phyloP scores from a whole-genome alignment of 106 monocot species.

The Narthecium ossifragum region DNA sequence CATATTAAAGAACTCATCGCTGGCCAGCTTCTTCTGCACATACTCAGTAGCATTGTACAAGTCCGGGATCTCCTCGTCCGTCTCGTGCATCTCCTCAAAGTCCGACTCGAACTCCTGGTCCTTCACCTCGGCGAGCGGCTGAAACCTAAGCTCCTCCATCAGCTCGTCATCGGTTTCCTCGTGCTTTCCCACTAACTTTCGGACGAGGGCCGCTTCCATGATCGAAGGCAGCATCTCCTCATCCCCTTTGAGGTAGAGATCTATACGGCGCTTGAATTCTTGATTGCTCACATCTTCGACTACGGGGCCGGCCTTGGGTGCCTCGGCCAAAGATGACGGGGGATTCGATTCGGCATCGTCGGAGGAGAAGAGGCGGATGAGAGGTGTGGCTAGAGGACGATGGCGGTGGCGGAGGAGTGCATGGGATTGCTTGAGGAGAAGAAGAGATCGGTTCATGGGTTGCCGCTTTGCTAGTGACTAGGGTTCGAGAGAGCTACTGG shows the following conservation, averaged over 20 bases:
- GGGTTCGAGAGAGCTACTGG: too few species aligned
- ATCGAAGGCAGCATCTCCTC: slow-evolving; percentile 38
- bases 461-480: too few species aligned
- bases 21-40: slow-evolving; percentile 56
- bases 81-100: slow-evolving; percentile 71
- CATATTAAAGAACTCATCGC: slow-evolving; percentile 78
- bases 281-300: slow-evolving; percentile 30
- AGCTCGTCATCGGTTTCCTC: slow-evolving; percentile 80
- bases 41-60: slow-evolving; percentile 66
- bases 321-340: slow-evolving; percentile 13
- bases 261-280: slow-evolving; percentile 58
- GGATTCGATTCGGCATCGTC: neutral
- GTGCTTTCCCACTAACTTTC: slow-evolving; percentile 51
- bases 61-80: slow-evolving; percentile 76
- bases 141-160: slow-evolving; percentile 55
- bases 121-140: slow-evolving; percentile 42
- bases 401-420: neutral
- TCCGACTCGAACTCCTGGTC: slow-evolving; percentile 84
- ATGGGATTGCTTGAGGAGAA: neutral
- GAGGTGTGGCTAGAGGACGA: neutral
- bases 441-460: neutral
- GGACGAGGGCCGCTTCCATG: slow-evolving; percentile 2
- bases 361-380: neutral
- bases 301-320: slow-evolving; percentile 5
- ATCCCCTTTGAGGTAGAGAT: slow-evolving; percentile 51